Evolutionary conservation across 768 basidiomycete species (phyloP), one percentile per base, ranked within the genome.

Genomic region (Lepiota brunneoincarnata): DNA sequence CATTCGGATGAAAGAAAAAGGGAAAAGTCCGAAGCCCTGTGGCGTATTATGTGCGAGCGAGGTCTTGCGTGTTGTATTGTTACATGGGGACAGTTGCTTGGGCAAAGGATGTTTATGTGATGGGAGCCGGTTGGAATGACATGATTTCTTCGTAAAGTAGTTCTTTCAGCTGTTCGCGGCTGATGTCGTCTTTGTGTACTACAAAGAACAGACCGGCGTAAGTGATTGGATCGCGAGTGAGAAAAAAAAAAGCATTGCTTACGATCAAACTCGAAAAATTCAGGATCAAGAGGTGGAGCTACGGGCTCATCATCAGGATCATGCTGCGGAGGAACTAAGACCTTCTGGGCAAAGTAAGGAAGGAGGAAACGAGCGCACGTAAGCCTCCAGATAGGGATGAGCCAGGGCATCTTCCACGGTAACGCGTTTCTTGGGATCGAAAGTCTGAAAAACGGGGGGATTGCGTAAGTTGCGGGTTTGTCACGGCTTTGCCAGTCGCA

Each of bases 211-310:
- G 31, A 24, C 21, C 37, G 51, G 9, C 17, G 43, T 39, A 44
- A 18, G 15, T 56, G 39, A 31, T 38, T 23, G 47, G 15, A 9
- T 11, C 28, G 34, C 6, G 12, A 38, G 49, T 18, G 6, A 31
- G 47, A 14, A 14, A 49, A 3, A 80, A 47, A 18, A 17, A 5
- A 7, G 10, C 38, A 4, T 31, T 31, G 31, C 89, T 72, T 59
- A 91, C 89, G 72, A 69, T 99, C 97, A 67, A 98, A 98, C 65
- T 96, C 93, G 70, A 99, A 99, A 78, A 98, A 99, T 60, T 89
- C 87, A 3, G 93, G 89, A 60, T 92, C 91, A 44, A 99, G 84
- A n/a, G 96, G 95, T 4, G 93, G 89, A 0, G 95, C 95, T 20
- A 87, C 83, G 0, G 97, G 97, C 70, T 99, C 97, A 64, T 99